phyloP scores from a whole-genome alignment of 768 basidiomycete genomes.

The Boletus tomentosulus region DNA sequence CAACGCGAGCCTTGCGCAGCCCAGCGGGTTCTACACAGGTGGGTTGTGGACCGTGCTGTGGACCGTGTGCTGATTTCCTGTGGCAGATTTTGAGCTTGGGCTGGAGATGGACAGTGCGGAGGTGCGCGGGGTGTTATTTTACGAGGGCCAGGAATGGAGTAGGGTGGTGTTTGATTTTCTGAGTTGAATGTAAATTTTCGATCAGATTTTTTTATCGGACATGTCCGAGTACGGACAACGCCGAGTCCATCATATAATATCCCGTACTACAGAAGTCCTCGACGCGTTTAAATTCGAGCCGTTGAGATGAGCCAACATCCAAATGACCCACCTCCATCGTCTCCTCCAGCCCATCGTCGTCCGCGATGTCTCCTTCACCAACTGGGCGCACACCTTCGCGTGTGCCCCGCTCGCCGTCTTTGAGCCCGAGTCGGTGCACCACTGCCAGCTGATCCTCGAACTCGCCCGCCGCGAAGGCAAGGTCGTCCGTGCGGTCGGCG shows the following conservation, averaged over 20 bases:
- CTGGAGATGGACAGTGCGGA: slow-evolving; percentile 83
- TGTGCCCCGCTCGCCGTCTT: slow-evolving; percentile 71
- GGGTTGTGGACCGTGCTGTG: slow-evolving; percentile 3
- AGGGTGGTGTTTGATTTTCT: slow-evolving; percentile 61
- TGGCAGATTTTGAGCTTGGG: slow-evolving; percentile 75
- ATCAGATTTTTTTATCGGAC: not conserved
- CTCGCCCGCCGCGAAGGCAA: slow-evolving; percentile 71
- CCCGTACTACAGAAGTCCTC: slow-evolving; percentile 27
- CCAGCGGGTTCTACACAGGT: slow-evolving; percentile 79
- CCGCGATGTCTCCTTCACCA: slow-evolving; percentile 54
- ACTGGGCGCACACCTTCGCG: slow-evolving; percentile 83
- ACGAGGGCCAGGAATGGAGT: slow-evolving; percentile 78
- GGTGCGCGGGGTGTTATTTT: slow-evolving; percentile 75
- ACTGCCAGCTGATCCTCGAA: slow-evolving; percentile 75
- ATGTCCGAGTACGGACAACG: slow-evolving; percentile 5
- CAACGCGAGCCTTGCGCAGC: slow-evolving; percentile 53
- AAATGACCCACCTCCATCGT: slow-evolving; percentile 32
- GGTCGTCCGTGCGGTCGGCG: slow-evolving; percentile 76
- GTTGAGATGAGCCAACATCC: not conserved
- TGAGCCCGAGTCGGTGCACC: slow-evolving; percentile 61
- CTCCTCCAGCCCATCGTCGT: slow-evolving; percentile 41
- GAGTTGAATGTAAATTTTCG: slow-evolving; percentile 18
- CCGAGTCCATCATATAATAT: slow-evolving; percentile 1
- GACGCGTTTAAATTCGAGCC: not conserved
- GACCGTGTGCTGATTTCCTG: not conserved